A percentile compares a stretch with the other conserved stretches of the same genome.
Conservation (phyloP, 805 yeast species). For the Barnettozyma populi region DNA sequence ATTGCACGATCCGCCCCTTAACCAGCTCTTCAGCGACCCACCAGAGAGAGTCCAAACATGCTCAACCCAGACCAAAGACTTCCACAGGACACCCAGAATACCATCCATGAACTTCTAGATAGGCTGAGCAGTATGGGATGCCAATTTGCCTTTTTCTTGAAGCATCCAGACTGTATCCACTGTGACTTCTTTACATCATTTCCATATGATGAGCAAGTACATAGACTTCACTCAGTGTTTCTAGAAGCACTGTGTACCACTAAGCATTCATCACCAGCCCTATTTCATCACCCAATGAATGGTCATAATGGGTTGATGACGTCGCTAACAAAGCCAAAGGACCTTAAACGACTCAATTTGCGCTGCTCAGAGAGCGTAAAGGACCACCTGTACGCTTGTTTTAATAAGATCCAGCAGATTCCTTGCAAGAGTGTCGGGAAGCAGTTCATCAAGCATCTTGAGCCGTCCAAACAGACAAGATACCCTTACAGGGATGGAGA, state of each 20-base stretch:
- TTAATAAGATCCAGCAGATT: slow-evolving; percentile 30
- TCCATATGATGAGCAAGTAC: not conserved
- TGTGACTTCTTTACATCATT: not conserved
- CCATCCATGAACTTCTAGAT: not conserved
- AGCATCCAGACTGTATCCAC: not conserved
- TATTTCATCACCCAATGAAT: not conserved
- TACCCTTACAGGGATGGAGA: slow-evolving; percentile 57
- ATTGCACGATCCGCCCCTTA: not conserved
- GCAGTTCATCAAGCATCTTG: slow-evolving; percentile 59
- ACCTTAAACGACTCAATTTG: not conserved
- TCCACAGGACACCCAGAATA: not conserved
- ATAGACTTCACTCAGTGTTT: not conserved
- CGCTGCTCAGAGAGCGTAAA: not conserved
- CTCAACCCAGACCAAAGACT: not conserved
- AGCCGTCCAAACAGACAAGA: slow-evolving; percentile 59
- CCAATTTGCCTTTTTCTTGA: not conserved
- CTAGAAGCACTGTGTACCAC: not conserved
- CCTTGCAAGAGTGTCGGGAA: slow-evolving; percentile 60
- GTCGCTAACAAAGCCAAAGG: not conserved
- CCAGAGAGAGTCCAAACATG: not conserved
- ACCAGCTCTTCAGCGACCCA: not conserved
- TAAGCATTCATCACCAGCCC: not conserved
- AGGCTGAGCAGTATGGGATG: not conserved
- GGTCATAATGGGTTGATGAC: not conserved
- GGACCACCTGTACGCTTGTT: not conserved